phyloP scores from a whole-genome alignment of 495 filamentous ascomycete species.

The Lepraria neglecta region DNA sequence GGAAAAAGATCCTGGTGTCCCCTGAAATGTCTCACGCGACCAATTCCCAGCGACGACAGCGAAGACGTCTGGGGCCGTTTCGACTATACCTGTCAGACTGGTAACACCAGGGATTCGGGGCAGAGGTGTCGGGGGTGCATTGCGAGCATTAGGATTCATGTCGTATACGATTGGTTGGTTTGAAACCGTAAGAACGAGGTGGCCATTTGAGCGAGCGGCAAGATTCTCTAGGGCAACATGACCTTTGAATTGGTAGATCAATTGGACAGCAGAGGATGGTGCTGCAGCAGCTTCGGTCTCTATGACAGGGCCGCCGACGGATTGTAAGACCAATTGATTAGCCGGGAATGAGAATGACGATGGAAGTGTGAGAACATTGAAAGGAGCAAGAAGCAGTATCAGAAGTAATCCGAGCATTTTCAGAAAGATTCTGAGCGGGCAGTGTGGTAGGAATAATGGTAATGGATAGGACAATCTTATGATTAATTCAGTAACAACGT shows the following conservation, averaged over 20 bases:
- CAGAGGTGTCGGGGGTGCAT: conserved; percentile 25
- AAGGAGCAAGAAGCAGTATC: conserved; percentile 9
- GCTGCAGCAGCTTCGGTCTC: background rate
- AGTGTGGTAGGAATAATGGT: background rate
- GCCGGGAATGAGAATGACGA: background rate
- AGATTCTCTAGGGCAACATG: conserved; percentile 38
- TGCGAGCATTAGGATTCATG: conserved; percentile 33
- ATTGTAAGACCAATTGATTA: conserved; percentile 28
- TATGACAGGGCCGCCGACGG: conserved; percentile 22
- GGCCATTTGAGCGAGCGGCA: conserved; percentile 32
- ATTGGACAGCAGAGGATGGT: background rate
- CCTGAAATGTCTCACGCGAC: conserved; percentile 25
- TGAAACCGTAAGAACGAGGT: conserved; percentile 34
- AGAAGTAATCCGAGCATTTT: background rate
- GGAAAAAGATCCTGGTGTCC: conserved; percentile 34
- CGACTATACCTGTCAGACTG: conserved; percentile 38
- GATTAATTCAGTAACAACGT: no score
- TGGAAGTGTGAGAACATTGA: conserved; percentile 4
- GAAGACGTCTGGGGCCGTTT: conserved; percentile 39
- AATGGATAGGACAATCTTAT: no score
- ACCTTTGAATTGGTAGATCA: conserved; percentile 25
- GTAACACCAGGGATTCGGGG: conserved; percentile 34
- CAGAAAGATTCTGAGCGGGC: background rate
- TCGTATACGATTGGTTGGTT: conserved; percentile 38
- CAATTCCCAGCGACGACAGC: conserved; percentile 40